phyloP scores from a whole-genome alignment of 1,139 yeast species.

The Yamadazyma sp. region DNA sequence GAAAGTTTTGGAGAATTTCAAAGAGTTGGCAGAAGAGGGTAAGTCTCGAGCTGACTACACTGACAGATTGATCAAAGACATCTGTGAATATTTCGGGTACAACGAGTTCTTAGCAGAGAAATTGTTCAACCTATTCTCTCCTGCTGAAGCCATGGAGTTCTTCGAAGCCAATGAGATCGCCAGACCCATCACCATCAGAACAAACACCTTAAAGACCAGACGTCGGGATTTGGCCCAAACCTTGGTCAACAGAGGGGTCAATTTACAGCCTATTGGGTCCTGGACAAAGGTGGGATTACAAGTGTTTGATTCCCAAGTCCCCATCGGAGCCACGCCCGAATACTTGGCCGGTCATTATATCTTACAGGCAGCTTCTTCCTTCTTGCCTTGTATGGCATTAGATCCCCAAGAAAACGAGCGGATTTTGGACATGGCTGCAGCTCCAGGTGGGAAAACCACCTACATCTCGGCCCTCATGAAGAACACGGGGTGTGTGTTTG shows the following conservation, averaged over 20 bases:
- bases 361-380: slow-evolving; percentile 97
- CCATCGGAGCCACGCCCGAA: slow-evolving; percentile 99
- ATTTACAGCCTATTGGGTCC: slow-evolving; percentile 92
- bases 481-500: slow-evolving; percentile 95
- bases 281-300: slow-evolving; percentile 99
- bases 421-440: slow-evolving; percentile 97
- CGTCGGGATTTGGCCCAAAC: slow-evolving; percentile 96
- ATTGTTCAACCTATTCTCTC: slow-evolving; percentile 84
- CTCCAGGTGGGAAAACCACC: slow-evolving; percentile 99
- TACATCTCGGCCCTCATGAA: slow-evolving; percentile 96
- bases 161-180: slow-evolving; percentile 98
- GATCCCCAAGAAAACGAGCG: slow-evolving; percentile 96
- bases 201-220: slow-evolving; percentile 91
- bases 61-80: slow-evolving; percentile 76
- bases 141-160: slow-evolving; percentile 96
- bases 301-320: slow-evolving; percentile 96
- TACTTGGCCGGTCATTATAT: slow-evolving; percentile 97
- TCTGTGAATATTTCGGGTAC: slow-evolving; percentile 95
- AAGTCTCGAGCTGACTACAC: slow-evolving; percentile 80
- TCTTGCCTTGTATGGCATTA: slow-evolving; percentile 95
- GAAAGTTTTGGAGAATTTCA: slow-evolving; percentile 92
- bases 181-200: slow-evolving; percentile 94
- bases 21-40: slow-evolving; percentile 81
- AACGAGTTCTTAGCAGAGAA: slow-evolving; percentile 93
- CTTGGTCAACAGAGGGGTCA: slow-evolving; percentile 94